Evolutionary conservation across 2,329 filamentous ascomycete genomes (phyloP), one percentile per base, ranked within the genome.

Genomic region (Aspergillus chevalieri): DNA sequence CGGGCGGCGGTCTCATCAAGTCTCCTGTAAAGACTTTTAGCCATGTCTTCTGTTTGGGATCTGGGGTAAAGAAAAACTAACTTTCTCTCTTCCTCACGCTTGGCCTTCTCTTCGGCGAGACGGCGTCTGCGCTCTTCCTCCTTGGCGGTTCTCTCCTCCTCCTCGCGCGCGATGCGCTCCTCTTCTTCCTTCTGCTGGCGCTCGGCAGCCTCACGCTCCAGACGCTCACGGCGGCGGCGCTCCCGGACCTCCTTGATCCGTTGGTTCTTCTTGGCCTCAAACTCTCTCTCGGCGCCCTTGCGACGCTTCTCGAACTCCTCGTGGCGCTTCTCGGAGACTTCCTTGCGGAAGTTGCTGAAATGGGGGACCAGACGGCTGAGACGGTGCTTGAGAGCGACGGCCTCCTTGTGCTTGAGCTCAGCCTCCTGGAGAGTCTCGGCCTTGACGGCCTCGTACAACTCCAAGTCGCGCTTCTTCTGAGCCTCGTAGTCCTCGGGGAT

Each of bases 291-390:
- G 28, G 93, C 93, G 64, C 89, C 85, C 69, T 87, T 90, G 66
- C 88, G 88, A 57, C 91, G 87, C 77, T 87, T 92, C 79, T 97
- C 93, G 60, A 97, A 98, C 72, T 97, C 90, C 61, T 95, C 87
- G 65, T 89, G 89, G 61, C 92, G 88, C 65, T 89, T 86, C 70
- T 93, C 86, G 54, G 88, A 87, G 47, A 98, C 83, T 44, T 85
- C 84, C 57, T 85, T 78, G 65, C 87, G 84, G 81, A 95, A 97
- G 8, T 76, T 74, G 69, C 93, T 89, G 74, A 95, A 98, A 47
- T 79, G 72, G n/a, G 85, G 81, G 56, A 97, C 86, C 48, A 98
- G 80, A 54, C 91, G 84, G 65, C 81, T 85, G 46, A 98, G 83
- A 66, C 93, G 87, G 72, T 95, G 86, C 82, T 97, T 97, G 60